Percentiles rank a stretch among this genome's conserved stretches.
Evolutionary conservation across 2,329 filamentous ascomycete species (phyloP).

Genomic region (Phaeosphaeria sp.): DNA sequence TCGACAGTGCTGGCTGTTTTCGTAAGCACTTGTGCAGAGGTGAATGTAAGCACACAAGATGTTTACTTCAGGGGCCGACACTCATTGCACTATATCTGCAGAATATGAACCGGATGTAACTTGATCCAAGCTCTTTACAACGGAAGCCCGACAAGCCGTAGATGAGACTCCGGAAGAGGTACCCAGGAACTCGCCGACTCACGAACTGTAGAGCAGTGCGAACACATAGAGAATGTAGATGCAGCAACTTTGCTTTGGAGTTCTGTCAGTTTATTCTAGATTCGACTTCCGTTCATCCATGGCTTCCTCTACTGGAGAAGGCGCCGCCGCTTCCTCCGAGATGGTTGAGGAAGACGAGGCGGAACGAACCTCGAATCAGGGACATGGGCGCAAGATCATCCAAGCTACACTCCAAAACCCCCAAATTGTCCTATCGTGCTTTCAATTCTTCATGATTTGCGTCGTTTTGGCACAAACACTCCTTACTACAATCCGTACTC

Average conservation of each 20-base stretch:
- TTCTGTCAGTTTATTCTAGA: too few relatives aligned
- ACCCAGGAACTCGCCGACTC: too few relatives aligned
- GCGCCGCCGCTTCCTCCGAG: not conserved
- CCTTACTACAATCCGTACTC: not conserved
- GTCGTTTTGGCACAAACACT: not conserved
- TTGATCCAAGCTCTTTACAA: too few relatives aligned
- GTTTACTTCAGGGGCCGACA: too few relatives aligned
- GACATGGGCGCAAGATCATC: not conserved
- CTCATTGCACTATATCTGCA: not conserved
- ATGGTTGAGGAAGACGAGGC: not conserved
- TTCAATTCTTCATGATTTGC: not conserved
- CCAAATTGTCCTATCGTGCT: not conserved
- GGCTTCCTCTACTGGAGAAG: not conserved
- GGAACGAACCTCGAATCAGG: not conserved
- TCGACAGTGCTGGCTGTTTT: not conserved
- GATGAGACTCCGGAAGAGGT: not conserved
- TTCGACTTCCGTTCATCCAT: not conserved
- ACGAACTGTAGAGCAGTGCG: not conserved
- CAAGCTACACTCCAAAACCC: not conserved
- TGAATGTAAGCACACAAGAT: too few relatives aligned
- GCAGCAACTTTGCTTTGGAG: not conserved
- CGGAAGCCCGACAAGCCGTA: too few relatives aligned
- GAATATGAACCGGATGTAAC: too few relatives aligned
- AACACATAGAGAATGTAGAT: not conserved
- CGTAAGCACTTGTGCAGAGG: not conserved